These are phyloP conservation scores for Ustilago crameri DNA, from an alignment of 1,284 basidiomycete species.

Conservation along the genomic window DNA sequence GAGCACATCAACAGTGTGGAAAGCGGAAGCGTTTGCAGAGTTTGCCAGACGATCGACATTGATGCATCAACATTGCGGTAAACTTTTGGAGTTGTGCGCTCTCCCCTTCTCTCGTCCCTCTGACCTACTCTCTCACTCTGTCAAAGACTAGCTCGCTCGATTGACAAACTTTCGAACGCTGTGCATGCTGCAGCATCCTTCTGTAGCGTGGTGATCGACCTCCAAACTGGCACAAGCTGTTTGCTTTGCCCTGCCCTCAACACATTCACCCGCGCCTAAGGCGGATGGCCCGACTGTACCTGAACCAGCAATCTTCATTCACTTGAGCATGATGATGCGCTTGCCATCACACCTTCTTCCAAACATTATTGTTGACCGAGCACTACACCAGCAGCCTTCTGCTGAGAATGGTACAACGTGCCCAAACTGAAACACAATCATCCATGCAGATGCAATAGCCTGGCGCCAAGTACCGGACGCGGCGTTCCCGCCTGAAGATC, in stretches of 20 bases:
- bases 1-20: conserved; percentile 8
- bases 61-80: conserved; percentile 22
- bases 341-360: too few species aligned
- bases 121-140: too few species aligned
- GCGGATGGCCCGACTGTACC: too few species aligned
- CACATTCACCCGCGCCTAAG: too few species aligned
- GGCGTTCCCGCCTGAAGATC: conserved; percentile 15
- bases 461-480: conserved; percentile 5
- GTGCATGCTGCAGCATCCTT: neutral
- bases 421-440: neutral
- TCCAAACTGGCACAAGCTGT: neutral
- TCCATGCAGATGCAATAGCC: neutral
- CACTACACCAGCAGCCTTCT: neutral
- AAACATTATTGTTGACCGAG: too few species aligned
- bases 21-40: conserved; percentile 15
- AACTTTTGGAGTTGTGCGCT: neutral
- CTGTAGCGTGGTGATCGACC: neutral
- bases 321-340: too few species aligned
- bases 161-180: neutral
- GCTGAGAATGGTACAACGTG: neutral
- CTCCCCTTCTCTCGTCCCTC: neutral
- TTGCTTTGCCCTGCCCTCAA: too few species aligned
- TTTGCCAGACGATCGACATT: conserved; percentile 25
- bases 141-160: too few species aligned
- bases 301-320: too few species aligned